phyloP scores from a whole-genome alignment of 208 protist genomes.

The Sergeia podlipaevii region DNA sequence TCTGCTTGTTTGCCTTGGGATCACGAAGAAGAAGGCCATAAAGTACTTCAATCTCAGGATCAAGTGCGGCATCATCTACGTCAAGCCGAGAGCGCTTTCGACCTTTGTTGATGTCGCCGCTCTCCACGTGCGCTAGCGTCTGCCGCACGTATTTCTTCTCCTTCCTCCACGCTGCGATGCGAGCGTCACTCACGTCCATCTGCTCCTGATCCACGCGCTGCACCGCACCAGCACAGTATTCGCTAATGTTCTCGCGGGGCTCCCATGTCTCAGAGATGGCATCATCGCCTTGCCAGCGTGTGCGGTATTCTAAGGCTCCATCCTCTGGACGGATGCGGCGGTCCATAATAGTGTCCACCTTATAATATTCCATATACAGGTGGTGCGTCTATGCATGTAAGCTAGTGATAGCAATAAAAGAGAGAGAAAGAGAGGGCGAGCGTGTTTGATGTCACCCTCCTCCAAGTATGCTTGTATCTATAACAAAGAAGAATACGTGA shows the following conservation, averaged over 20 bases:
- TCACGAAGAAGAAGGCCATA: no score
- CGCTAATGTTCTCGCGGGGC: constrained; percentile 33
- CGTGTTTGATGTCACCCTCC: no score
- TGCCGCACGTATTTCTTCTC: background rate
- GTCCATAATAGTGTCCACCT: constrained; percentile 27
- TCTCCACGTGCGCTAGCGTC: no score
- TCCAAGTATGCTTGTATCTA: no score
- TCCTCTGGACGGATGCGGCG: constrained; percentile 43
- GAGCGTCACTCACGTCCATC: constrained; percentile 22
- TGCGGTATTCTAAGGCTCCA: constrained; percentile 59
- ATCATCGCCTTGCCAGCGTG: constrained; percentile 34
- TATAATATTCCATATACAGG: constrained; percentile 31
- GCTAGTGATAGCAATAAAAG: background rate
- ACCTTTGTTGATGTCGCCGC: no score
- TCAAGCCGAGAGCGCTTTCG: no score
- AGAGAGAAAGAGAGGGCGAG: background rate
- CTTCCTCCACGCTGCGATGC: constrained; percentile 29
- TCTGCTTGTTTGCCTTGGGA: no score
- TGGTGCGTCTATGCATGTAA: no score
- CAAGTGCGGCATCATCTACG: no score
- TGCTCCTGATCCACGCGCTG: constrained; percentile 36
- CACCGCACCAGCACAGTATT: constrained; percentile 31
- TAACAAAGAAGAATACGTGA: no score
- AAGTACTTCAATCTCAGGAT: no score
- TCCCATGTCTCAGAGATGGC: constrained; percentile 43